Evolutionary conservation across 257 asterid genomes (phyloP), one percentile per base, ranked within the genome.

Genomic region (Lycium ferocissimum): DNA sequence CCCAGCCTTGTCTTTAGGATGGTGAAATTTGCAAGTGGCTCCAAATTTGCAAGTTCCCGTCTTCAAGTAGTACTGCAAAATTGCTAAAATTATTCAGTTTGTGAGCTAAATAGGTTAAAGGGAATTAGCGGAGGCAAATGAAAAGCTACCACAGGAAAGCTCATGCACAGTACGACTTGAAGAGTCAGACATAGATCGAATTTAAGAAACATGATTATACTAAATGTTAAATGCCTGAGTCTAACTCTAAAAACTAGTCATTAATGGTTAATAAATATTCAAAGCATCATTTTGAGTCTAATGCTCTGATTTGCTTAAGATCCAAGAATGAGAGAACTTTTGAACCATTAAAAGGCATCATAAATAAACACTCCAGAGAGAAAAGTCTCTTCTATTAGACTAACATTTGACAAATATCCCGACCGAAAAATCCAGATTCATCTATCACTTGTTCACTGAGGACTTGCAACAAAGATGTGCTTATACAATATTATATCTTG

Each of bases 1-100:
- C 87, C 97, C 98, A 75, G 98, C 98, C 90, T 91, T 95, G 86
- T 95, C 99, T 85, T 91, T 90, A 87, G 98, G 98, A 91, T 95
- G 99, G 87, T 95, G 94, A 89, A 92, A 95, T 86, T 92, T 95
- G 94, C 99, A 95, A 0, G 97, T 92, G 73, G 93, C 93, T 79
- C 99, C 99, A 89, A 91, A 95, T 86, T 94, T 95, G 93, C 99
- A 95, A 86, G 97, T 92, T 75, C 99, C 99, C 10, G 98, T 95
- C 92, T 93, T 94, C 88, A 95, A 86, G 91, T 91, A 95, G 90
- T 94, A 93, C 99, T 96, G 86, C 83, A 71, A 63, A 87, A 85
- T 79, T 62, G 72, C 62, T 14, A 35, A 6, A 70, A 37, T 54
- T 18, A 33, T 63, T 67, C 83, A 58, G 84, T 47, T 65, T 58